A percentile compares a stretch with the other conserved stretches of the same genome.
Evolutionary conservation across 148 eudicot genomes (phyloP).

Genomic region (Vaccinium myrtillus): DNA sequence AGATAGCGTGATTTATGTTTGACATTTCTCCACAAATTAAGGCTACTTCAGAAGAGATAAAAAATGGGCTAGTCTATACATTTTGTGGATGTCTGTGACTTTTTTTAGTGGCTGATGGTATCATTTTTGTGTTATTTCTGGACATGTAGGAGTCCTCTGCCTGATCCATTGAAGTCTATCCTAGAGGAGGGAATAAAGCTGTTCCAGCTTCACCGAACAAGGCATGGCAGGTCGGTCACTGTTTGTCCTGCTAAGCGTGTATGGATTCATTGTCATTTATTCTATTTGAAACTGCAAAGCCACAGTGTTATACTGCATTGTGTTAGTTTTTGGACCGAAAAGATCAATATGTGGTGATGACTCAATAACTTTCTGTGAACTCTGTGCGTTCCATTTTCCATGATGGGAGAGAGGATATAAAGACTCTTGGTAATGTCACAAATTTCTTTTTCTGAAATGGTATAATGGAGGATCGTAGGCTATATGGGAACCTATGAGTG

Average conservation of each 20-base stretch:
- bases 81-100: background rate
- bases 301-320: background rate
- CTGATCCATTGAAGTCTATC: slow-evolving; percentile 59
- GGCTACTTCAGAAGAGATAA: background rate
- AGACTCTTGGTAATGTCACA: background rate
- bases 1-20: too few relatives aligned
- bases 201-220: slow-evolving; percentile 61
- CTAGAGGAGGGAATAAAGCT: slow-evolving; percentile 85
- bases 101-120: background rate
- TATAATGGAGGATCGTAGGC: background rate
- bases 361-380: background rate
- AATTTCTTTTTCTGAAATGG: background rate
- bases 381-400: background rate
- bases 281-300: background rate
- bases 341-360: too few relatives aligned
- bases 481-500: background rate
- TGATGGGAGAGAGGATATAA: background rate
- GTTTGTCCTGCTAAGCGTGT: background rate
- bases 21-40: background rate
- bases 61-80: background rate
- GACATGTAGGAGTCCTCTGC: slow-evolving; percentile 59
- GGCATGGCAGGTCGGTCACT: slow-evolving; percentile 67
- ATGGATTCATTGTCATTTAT: background rate
- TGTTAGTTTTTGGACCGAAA: background rate
- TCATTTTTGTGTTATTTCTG: background rate